These are phyloP conservation scores for Spathaspora arborariae DNA, from an alignment of 805 yeast genomes.

Conservation along the genomic window DNA sequence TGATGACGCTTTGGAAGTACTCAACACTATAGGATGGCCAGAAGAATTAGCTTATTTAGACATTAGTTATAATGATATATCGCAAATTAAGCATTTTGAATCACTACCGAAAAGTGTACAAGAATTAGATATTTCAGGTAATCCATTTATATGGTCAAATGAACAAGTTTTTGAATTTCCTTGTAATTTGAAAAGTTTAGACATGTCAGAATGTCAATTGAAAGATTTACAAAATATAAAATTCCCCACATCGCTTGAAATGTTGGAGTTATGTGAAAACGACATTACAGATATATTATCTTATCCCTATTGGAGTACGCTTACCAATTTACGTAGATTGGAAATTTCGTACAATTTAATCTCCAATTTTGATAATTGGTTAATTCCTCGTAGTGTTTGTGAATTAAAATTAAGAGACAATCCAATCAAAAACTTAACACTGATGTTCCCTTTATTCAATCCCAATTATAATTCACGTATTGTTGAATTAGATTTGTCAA, in stretches of 20 bases:
- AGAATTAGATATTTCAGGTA: conserved; percentile 5
- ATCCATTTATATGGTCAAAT: not conserved
- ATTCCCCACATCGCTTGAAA: conserved; percentile 18
- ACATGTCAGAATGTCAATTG: conserved; percentile 22
- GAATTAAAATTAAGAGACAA: conserved; percentile 10
- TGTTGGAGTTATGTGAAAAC: conserved; percentile 24
- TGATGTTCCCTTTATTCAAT: conserved; percentile 2
- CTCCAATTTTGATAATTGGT: conserved; percentile 16
- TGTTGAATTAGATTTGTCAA: conserved; percentile 3
- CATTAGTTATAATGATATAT: not conserved
- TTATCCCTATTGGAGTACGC: conserved; percentile 23
- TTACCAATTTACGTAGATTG: conserved; percentile 18
- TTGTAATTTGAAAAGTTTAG: conserved; percentile 17
- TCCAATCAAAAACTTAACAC: not conserved
- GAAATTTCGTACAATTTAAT: conserved; percentile 17
- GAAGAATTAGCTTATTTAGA: not conserved
- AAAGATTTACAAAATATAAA: conserved; percentile 15
- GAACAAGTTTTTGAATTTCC: conserved; percentile 30
- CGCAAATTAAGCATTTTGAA: conserved; percentile 2
- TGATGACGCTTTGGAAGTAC: no score
- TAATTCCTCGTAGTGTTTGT: conserved; percentile 12
- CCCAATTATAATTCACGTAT: not conserved
- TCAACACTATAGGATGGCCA: no score
- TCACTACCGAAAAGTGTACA: conserved; percentile 10
- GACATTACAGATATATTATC: conserved; percentile 16